Conservation (phyloP, 805 yeast genomes). For the Suhomyces sp. region DNA sequence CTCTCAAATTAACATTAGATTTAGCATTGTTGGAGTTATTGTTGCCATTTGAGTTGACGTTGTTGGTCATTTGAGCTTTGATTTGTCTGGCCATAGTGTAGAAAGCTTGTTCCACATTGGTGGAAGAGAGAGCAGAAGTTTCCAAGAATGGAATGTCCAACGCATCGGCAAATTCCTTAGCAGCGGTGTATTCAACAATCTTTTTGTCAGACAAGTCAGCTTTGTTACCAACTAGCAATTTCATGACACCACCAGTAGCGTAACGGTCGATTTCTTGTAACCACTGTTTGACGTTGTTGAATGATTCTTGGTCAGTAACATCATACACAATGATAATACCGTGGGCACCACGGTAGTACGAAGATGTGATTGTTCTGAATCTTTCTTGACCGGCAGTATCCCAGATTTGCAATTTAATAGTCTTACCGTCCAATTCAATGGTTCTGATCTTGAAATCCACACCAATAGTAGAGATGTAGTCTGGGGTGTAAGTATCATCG, state of each 20-base stretch:
- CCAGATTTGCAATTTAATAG: constrained; percentile 97
- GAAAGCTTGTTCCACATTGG: constrained; percentile 98
- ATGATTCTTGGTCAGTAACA: constrained; percentile 95
- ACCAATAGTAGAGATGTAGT: constrained; percentile 95
- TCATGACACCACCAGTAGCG: constrained; percentile 96
- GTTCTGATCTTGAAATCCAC: constrained; percentile 92
- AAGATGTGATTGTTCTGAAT: constrained; percentile 94
- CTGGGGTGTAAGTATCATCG: constrained; percentile 95
- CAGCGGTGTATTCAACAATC: constrained; percentile 92
- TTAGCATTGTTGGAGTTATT: constrained; percentile 41
- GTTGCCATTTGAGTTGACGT: constrained; percentile 39
- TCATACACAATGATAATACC: constrained; percentile 98
- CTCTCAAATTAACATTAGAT: constrained; percentile 69
- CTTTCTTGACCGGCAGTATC: constrained; percentile 99
- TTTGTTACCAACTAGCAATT: constrained; percentile 93
- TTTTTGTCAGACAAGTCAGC: constrained; percentile 91
- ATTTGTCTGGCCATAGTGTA: constrained; percentile 98
- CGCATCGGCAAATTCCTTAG: constrained; percentile 96
- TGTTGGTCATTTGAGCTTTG: constrained; percentile 86
- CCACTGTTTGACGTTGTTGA: constrained; percentile 97
- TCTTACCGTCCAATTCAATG: constrained; percentile 92
- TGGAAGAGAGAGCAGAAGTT: constrained; percentile 91
- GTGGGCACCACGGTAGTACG: constrained; percentile 97
- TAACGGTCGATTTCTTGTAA: constrained; percentile 96
- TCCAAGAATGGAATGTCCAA: constrained; percentile 92